A percentile compares a stretch with the other conserved stretches of the same genome.
These are phyloP conservation scores for Lepidium aucheri DNA, from an alignment of 345 rosid species.

Conservation along the genomic window DNA sequence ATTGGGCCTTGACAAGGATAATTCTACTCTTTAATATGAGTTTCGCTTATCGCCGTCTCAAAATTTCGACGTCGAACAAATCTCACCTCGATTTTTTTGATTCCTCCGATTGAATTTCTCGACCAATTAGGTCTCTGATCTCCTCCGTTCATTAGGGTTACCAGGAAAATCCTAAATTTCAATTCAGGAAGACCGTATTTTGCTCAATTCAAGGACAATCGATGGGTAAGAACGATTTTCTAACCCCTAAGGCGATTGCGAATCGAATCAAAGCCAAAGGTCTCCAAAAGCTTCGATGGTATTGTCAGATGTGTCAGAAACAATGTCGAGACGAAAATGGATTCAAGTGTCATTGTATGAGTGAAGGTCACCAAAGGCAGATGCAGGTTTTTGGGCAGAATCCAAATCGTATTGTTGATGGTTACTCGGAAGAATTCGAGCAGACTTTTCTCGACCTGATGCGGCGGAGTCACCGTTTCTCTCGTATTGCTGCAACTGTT, in stretches of 20 bases:
- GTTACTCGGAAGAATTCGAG: conserved; percentile 91
- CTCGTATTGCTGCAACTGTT: conserved; percentile 90
- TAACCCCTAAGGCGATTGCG: conserved; percentile 87
- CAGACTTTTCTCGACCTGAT: conserved; percentile 59
- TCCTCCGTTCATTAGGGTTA: neutral
- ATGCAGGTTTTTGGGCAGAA: conserved; percentile 87
- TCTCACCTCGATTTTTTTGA: neutral
- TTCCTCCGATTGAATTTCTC: neutral
- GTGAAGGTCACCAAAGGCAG: conserved; percentile 94
- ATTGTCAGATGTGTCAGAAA: conserved; percentile 98
- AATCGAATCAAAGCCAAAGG: conserved; percentile 92
- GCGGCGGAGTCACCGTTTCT: conserved; percentile 80
- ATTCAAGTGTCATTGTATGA: conserved; percentile 97
- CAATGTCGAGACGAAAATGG: conserved; percentile 98
- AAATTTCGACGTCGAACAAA: neutral
- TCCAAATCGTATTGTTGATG: conserved; percentile 67
- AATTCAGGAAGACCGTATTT: neutral
- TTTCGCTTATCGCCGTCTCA: neutral
- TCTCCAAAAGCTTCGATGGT: conserved; percentile 95
- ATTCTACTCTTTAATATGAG: neutral
- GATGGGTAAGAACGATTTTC: conserved; percentile 93
- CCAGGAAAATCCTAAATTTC: neutral
- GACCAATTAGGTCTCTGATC: neutral
- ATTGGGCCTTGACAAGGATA: neutral
- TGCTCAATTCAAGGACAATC: neutral